Evolutionary conservation across 371 early-diverging fungal species (phyloP).

Genomic region (Saksenaea oblongispora): DNA sequence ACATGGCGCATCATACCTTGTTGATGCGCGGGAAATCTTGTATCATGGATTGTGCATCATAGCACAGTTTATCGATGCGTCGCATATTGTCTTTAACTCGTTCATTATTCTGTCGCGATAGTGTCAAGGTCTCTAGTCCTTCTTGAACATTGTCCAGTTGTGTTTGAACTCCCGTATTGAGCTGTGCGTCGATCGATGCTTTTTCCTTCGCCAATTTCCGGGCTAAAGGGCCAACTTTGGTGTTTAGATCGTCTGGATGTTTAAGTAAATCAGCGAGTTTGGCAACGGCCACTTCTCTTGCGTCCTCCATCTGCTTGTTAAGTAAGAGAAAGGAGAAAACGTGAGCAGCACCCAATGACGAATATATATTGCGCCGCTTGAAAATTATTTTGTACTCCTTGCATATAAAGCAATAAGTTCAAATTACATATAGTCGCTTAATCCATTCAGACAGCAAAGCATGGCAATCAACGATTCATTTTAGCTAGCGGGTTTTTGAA

Average conservation of each 20-base stretch:
- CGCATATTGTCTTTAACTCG: conserved; percentile 74
- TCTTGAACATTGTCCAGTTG: conserved; percentile 91
- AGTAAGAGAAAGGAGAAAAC: too few species aligned
- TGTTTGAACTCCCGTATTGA: conserved; percentile 89
- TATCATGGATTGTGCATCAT: conserved; percentile 82
- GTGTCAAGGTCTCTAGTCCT: conserved; percentile 78
- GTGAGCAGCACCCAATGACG: too few species aligned
- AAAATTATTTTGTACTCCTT: too few species aligned
- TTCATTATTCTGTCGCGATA: conserved; percentile 68
- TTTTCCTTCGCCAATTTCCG: conserved; percentile 88
- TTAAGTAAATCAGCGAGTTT: conserved; percentile 66
- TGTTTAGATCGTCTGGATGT: conserved; percentile 94
- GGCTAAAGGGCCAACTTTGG: conserved; percentile 76
- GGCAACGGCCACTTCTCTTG: conserved; percentile 51
- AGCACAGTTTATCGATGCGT: conserved; percentile 81
- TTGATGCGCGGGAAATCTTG: conserved; percentile 86
- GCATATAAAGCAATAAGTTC: too few species aligned
- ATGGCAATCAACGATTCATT: too few species aligned
- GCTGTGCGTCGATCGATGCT: conserved; percentile 91
- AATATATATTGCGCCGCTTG: too few species aligned
- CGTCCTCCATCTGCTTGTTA: conserved; percentile 42
- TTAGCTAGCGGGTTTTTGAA: too few species aligned
- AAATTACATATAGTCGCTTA: too few species aligned
- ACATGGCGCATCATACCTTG: conserved; percentile 51
- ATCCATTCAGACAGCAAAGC: too few species aligned